Evolutionary conservation across 352 stramenopile species (phyloP), one percentile per base, ranked within the genome.

Genomic region (Globisporangium emineosum): DNA sequence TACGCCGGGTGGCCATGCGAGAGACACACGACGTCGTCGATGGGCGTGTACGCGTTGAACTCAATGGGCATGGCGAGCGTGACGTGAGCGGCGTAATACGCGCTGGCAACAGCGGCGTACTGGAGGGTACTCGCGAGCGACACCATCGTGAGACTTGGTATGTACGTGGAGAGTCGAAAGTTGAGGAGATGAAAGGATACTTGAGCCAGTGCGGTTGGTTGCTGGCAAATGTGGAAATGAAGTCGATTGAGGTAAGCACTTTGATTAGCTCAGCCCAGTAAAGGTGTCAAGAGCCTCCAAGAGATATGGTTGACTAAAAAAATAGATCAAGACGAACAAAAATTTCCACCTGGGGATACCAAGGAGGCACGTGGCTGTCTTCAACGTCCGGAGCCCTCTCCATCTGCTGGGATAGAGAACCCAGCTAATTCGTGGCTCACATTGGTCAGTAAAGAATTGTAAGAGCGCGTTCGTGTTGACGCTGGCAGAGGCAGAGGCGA

Each of bases 1-100:
- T 67, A 80, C 35, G 75, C 75, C 29, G 75, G 72, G 66, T 83
- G 75, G 35, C 55, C 68, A 53, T 70, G 74, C 9, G 64, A 71
- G 54, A 81, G 65, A 27, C 27, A 33, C 19, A 73, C 67, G 19
- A 67, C 69, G 4, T 72, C 60, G 23, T 63, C 64, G 27, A 69
- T 37, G 2, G 56, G 42, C 8, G 72, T 81, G 57, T 71, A 57
- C 23, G 71, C 62, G 30, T 66, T 67, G 42, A 73, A 71, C 58
- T 64, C 61, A n/a, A 54, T 15, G 49, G 49, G 49, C 49, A 54
- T 54, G 12, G 49, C 13, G 25, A 19, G 13, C 23, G 12, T 2
- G 49, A 54, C 49, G 29, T 33, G 13, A 0, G 47, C 12, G 23
- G 29, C 19, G 49, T 33, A 29, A n/a, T 12, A 21, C 25, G 30